Conservation (phyloP, 495 filamentous ascomycete species). For the Penicillium coffeae region DNA sequence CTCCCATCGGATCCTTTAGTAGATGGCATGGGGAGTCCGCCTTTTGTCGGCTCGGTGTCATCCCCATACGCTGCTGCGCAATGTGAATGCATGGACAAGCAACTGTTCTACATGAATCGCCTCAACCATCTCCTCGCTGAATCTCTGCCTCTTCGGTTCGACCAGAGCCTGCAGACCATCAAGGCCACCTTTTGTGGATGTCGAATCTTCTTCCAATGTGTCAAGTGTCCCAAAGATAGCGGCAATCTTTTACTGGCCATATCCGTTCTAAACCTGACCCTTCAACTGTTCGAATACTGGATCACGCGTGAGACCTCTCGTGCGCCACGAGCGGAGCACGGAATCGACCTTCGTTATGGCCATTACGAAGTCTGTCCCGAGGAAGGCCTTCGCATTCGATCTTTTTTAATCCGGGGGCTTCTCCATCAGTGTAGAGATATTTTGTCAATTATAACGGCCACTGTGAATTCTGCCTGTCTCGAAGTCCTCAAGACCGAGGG, state of each 20-base stretch:
- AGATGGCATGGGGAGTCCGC: conserved; percentile 29
- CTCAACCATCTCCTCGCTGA: conserved; percentile 33
- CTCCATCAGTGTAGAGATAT: conserved; percentile 31
- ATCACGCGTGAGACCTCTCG: conserved; percentile 26
- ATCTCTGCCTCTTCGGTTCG: conserved; percentile 30
- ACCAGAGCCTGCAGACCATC: conserved; percentile 37
- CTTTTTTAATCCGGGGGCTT: conserved; percentile 27
- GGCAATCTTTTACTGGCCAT: conserved; percentile 30
- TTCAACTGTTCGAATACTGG: conserved; percentile 38
- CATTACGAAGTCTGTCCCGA: conserved; percentile 37
- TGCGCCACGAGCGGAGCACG: conserved; percentile 15
- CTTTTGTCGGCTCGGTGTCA: conserved; percentile 23
- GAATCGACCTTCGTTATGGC: conserved; percentile 30
- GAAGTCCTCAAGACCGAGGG: conserved; percentile 10
- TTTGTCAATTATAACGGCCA: conserved; percentile 21
- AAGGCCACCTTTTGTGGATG: conserved; percentile 31
- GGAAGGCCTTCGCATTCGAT: conserved; percentile 33
- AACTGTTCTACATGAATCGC: conserved; percentile 33
- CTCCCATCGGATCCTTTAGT: conserved; percentile 28
- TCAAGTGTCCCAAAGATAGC: conserved; percentile 33
- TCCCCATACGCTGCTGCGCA: conserved; percentile 16
- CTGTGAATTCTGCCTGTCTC: conserved; percentile 11
- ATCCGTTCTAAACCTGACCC: conserved; percentile 30
- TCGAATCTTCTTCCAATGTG: conserved; percentile 35
- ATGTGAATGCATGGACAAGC: conserved; percentile 36